Conservation (phyloP, 495 filamentous ascomycete species). For the Penicillium fimorum region DNA sequence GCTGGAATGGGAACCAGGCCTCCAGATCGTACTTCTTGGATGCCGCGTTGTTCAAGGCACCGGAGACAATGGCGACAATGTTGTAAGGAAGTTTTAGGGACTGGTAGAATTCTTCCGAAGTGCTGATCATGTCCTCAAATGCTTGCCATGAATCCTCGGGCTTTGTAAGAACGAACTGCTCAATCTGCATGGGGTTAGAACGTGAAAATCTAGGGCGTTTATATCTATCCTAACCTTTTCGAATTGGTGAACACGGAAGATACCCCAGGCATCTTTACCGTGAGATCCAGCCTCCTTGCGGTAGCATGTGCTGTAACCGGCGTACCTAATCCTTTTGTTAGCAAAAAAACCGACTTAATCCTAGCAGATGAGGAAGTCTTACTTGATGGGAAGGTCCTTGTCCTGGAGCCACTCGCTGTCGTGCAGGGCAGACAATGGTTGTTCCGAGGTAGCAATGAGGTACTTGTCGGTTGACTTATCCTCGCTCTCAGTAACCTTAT, state of each 20-base stretch:
- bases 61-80: conserved; percentile 89
- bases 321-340: conserved; percentile 54
- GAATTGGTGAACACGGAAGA: conserved; percentile 98
- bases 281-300: conserved; percentile 90
- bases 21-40: conserved; percentile 95
- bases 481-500: conserved; percentile 83
- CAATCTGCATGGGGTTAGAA: conserved; percentile 51
- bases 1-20: conserved; percentile 95
- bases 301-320: conserved; percentile 92
- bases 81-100: conserved; percentile 85
- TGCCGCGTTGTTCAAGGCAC: conserved; percentile 90
- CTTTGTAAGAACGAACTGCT: conserved; percentile 92
- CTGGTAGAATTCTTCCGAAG: conserved; percentile 92
- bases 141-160: conserved; percentile 93
- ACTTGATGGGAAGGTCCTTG: conserved; percentile 84
- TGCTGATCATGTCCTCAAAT: conserved; percentile 88
- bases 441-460: conserved; percentile 94
- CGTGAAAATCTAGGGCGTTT: neutral
- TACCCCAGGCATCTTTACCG: conserved; percentile 95
- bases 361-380: conserved; percentile 15
- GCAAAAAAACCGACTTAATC: neutral
- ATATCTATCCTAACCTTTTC: conserved; percentile 64
- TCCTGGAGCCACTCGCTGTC: conserved; percentile 88
- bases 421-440: conserved; percentile 90
- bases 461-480: conserved; percentile 91